Percentiles rank a stretch among this genome's conserved stretches.
phyloP scores from a whole-genome alignment of 208 protist species.

The Leishmania tarentolae region DNA sequence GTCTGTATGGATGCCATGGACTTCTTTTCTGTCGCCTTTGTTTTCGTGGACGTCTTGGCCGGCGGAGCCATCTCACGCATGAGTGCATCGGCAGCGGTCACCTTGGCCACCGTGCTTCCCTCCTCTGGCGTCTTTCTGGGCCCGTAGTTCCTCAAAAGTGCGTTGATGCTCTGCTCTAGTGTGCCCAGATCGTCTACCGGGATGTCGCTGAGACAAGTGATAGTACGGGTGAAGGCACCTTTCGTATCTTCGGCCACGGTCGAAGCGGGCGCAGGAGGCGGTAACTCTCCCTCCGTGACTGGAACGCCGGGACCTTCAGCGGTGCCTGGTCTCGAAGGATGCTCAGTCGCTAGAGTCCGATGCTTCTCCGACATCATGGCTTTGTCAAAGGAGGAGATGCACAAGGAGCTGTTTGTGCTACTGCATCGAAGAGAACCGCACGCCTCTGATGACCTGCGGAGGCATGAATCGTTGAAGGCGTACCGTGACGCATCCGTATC shows the following conservation, averaged over 20 bases:
- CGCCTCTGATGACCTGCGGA: background rate
- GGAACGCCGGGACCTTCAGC: background rate
- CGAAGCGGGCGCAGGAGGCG: background rate
- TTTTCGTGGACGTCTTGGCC: background rate
- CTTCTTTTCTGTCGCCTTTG: background rate
- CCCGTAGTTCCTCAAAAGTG: constrained; percentile 19
- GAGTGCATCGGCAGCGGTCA: constrained; percentile 7
- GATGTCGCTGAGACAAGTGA: constrained; percentile 1
- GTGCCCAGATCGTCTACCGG: constrained; percentile 22
- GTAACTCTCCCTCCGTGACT: background rate
- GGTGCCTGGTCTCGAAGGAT: background rate
- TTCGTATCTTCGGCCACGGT: no score
- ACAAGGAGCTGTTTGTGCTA: background rate
- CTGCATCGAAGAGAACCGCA: background rate
- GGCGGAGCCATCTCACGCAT: constrained; percentile 5
- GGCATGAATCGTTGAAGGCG: background rate
- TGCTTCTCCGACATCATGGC: background rate
- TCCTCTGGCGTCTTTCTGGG: background rate
- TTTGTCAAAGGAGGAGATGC: background rate
- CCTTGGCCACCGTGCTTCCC: background rate
- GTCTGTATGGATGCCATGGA: background rate
- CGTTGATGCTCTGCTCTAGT: constrained; percentile 27
- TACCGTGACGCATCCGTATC: background rate
- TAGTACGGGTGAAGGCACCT: background rate
- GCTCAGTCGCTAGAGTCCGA: background rate